Base-by-base conservation (phyloP, 495 filamentous ascomycete genomes). In the Lichenothelia convexa region DNA sequence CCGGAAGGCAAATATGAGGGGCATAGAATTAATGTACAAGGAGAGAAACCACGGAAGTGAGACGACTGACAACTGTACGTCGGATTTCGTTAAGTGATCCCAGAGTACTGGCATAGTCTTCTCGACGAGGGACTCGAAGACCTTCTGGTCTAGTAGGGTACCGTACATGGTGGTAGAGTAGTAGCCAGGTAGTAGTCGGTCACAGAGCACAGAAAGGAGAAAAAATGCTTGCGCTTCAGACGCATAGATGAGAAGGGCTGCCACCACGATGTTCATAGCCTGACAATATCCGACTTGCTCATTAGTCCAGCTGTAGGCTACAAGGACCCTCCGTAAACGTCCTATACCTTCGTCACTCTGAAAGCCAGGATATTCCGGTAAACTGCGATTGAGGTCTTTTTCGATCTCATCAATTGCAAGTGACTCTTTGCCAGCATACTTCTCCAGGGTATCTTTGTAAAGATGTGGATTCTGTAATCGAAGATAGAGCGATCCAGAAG, bases 101-200 rank as follows among this genome's bases (percentile, higher is more conserved):
- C 89, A 97, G 4, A 97, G 66, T 30, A 97, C 80, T 9, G 89
- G 89, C 89, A 97, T 97, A 0, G 87, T 97, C 61, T 82, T 92
- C 54, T 97, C 91, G 13, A 97, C 89, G 0, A 95, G 62, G 2
- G 82, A 89, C 56, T 97, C 89, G 51, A 97, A 95, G 2, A 97
- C 89, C 42, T 83, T 78, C 48, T 97, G 89, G 48, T 97, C 89
- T 9, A 97, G 69, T 9, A 97, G 69, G 0, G 89, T 97, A 37
- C 89, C 89, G 51, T 95, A 95, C 89, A 97, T 97, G 30, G 89
- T 97, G 9, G 76, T 87, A 5, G 85, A 93, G 50, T 97, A 97
- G 61, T 97, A 97, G 0, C 89, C 89, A 0, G 89, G 89, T 2
- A 95, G 67, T 12, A 97, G 67, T 19, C 87, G 74, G 55, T 95